These are phyloP conservation scores for Colletotrichum caudatum DNA, from an alignment of 2,329 filamentous ascomycete genomes.

Conservation along the genomic window DNA sequence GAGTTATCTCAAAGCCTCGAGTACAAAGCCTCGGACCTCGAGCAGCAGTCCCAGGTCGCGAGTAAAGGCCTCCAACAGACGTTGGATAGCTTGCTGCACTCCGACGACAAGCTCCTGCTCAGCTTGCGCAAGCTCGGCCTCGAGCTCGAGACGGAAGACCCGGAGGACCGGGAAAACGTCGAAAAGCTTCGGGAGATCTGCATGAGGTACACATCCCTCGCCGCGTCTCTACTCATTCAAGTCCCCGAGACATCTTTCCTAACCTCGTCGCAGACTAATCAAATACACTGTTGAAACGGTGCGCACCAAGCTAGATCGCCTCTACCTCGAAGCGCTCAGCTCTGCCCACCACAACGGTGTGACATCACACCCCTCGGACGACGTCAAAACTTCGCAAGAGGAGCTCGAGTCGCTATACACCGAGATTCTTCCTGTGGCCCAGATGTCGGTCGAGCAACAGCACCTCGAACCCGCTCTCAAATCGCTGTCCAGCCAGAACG, in stretches of 20 bases:
- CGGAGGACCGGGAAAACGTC: conserved; percentile 64
- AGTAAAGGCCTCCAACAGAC: conserved; percentile 60
- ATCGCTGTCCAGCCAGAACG: conserved; percentile 57
- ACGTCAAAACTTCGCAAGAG: conserved; percentile 64
- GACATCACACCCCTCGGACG: conserved; percentile 48
- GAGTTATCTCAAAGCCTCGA: conserved; percentile 61
- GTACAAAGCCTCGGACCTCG: conserved; percentile 61
- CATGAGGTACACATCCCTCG: conserved; percentile 57
- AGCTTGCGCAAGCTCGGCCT: conserved; percentile 75
- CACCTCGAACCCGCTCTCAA: conserved; percentile 71
- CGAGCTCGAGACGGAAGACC: conserved; percentile 66
- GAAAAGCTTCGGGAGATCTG: conserved; percentile 69
- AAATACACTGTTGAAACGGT: conserved; percentile 68
- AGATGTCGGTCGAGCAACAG: conserved; percentile 78
- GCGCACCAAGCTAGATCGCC: conserved; percentile 66
- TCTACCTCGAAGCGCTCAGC: conserved; percentile 63
- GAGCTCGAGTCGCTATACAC: conserved; percentile 78
- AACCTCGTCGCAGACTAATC: conserved; percentile 59
- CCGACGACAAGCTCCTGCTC: conserved; percentile 74
- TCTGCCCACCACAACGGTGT: conserved; percentile 47
- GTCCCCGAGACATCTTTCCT: not conserved
- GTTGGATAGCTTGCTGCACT: conserved; percentile 63
- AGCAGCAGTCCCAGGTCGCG: conserved; percentile 62
- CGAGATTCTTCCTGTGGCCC: conserved; percentile 76
- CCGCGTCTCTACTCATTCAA: not conserved